Conservation (phyloP, 108 stramenopile genomes). For the Nitzschia palea region DNA sequence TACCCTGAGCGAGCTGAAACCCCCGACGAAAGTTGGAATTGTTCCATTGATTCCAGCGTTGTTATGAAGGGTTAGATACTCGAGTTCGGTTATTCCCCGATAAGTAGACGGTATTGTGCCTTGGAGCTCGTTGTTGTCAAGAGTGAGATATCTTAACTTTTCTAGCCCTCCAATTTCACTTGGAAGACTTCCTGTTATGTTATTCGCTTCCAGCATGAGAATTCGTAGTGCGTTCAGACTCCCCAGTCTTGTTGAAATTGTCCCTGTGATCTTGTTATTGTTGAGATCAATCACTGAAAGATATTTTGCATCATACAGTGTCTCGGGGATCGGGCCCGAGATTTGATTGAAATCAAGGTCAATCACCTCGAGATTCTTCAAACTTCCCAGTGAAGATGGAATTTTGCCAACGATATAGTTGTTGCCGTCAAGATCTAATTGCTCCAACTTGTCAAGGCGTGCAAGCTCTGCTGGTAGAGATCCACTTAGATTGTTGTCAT, state of each 20-base stretch:
- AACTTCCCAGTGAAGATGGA: constrained; percentile 27
- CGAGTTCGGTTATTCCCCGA: constrained; percentile 3
- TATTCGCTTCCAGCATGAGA: constrained; percentile 34
- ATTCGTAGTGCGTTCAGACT: constrained; percentile 28
- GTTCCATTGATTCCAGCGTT: constrained; percentile 39
- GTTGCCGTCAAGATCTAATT: constrained; percentile 38
- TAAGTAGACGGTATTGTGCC: constrained; percentile 38
- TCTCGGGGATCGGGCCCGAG: constrained; percentile 33
- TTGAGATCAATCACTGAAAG: constrained; percentile 57
- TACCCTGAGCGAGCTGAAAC: constrained; percentile 19
- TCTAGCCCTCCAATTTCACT: constrained; percentile 31
- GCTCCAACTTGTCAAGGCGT: constrained; percentile 12
- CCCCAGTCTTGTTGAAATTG: constrained; percentile 51
- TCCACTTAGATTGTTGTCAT: constrained; percentile 41
- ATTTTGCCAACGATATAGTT: constrained; percentile 29
- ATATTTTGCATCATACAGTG: constrained; percentile 33
- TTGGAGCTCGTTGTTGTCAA: constrained; percentile 33
- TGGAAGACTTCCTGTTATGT: constrained; percentile 33
- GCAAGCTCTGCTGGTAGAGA: constrained; percentile 23
- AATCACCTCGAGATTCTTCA: constrained; percentile 17
- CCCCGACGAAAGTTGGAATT: constrained; percentile 37
- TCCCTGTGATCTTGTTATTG: constrained; percentile 60
- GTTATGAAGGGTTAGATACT: constrained; percentile 23
- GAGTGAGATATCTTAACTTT: constrained; percentile 19
- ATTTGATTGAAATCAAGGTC: constrained; percentile 44